phyloP scores from a whole-genome alignment of 441 rosid genomes.

The Bocquillonia castaneifolia region DNA sequence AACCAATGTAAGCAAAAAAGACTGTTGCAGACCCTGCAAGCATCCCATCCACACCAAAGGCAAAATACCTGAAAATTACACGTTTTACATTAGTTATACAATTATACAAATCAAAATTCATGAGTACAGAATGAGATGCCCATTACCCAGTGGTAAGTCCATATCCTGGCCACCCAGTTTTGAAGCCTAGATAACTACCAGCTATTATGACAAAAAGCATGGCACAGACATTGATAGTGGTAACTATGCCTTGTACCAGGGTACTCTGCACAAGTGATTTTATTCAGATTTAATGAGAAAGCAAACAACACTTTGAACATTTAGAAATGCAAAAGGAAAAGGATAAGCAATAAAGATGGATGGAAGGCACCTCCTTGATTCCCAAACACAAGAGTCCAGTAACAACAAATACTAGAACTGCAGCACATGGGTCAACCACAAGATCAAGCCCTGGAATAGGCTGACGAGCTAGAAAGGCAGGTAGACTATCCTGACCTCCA shows the following conservation, averaged over 20 bases:
- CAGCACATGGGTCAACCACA: conserved; percentile 90
- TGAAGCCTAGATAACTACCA: conserved; percentile 82
- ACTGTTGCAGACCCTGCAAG: conserved; percentile 97
- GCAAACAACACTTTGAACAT: conserved; percentile 6
- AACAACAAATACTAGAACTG: conserved; percentile 67
- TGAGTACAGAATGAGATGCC: conserved; percentile 10
- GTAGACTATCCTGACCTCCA: conserved; percentile 80
- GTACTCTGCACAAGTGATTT: conserved; percentile 62
- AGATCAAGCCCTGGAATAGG: conserved; percentile 77
- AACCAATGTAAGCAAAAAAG: conserved; percentile 92
- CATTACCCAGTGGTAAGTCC: conserved; percentile 84
- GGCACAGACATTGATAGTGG: conserved; percentile 71
- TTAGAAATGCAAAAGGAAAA: background rate
- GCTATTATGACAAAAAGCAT: conserved; percentile 81
- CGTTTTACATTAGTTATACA: conserved; percentile 10
- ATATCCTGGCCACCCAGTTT: conserved; percentile 90
- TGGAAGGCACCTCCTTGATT: conserved; percentile 76
- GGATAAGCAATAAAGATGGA: conserved; percentile 3
- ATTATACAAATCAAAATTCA: conserved; percentile 11
- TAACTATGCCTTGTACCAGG: conserved; percentile 69
- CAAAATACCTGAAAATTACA: conserved; percentile 51
- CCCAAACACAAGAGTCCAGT: conserved; percentile 91
- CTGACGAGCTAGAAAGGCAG: conserved; percentile 69
- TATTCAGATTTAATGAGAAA: conserved; percentile 1
- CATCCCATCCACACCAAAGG: conserved; percentile 92